Base-by-base conservation (phyloP, 2,329 filamentous ascomycete species). In the Leptographium galeiforme region DNA sequence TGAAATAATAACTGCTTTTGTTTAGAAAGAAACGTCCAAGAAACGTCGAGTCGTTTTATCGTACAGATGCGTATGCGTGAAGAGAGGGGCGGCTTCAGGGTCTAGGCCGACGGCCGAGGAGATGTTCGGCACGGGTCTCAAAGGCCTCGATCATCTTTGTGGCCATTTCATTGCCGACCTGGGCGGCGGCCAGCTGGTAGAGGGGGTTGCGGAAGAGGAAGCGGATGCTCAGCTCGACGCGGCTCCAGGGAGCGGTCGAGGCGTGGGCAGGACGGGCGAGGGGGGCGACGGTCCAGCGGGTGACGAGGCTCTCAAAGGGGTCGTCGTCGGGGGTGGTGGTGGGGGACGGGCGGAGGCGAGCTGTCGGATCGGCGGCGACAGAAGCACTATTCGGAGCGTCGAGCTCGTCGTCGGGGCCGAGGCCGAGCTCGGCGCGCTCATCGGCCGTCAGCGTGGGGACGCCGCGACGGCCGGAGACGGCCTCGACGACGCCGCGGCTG, bases 121-220 rank as follows among this genome's bases (percentile, higher is more conserved):
- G 78, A 61, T 78, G 72, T 63, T 72, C 73, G 7, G 93, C 89
- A 63, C 87, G 77, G 68, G 80, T 79, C 71, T 96, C 90, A 72
- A 98, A 98, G 1, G 93, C 91, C 66, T 87, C 83, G 59, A 97
- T 86, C 89, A 98, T 95, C 58, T 86, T 75, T 5, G 81, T 82
- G 1, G 89, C 91, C 58, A 96, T 82, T 69, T 87, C 89, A 36
- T 88, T 85, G 59, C 89, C 88, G 30, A 93, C 83, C 38, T 87
- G 84, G 40, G 82, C 77, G 65, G 90, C 93, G 64, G 96, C 73
- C 19, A 86, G 81, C 44, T 82, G 84, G 70, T 96, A 94, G 54
- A 95, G 66, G n/a, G 90, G 88, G 68, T 90, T 97, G 61, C 81
- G 76, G 66, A 98, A 96, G 66, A 84, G 80, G 66, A 90, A 96